Evolutionary conservation across 257 asterid genomes (phyloP), one percentile per base, ranked within the genome.

Genomic region (Fraxinus americana): DNA sequence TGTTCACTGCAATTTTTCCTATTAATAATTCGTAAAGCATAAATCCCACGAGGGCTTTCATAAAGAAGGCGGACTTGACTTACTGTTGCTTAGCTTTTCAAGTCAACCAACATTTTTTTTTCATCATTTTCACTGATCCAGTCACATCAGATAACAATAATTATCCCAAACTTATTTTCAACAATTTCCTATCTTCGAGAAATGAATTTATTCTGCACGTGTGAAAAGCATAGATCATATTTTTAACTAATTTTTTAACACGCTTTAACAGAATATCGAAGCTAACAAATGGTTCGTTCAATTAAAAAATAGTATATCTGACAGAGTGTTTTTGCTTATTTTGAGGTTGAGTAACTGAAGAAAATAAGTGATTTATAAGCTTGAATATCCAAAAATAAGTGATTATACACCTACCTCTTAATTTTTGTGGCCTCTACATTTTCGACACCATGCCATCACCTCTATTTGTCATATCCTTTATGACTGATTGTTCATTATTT

Each of bases 401-500:
- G 32, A 82, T 84, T 73, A 82, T 80, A 84, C 73, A 80, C 77
- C 85, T 83, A 85, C 80, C 85, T 82, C 80, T 86, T 85, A 85
- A 70, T 19, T 69, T 78, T 82, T 80, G 77, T 80, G 67, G 83
- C 80, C 85, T 80, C 82, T 80, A 72, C 75, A 19, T 13, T 81
- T 45, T 59, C 19, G 57, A 12, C 68, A 66, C 77, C 75, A 65
- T 67, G 61, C 75, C 77, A 80, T 75, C 83, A 23, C 50, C 74
- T 39, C n/a, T 70, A 32, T 70, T 34, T 77, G 38, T 52, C n/a
- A 25, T 32, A 35, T 13, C 73, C 79, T 63, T 17, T n/a, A 29
- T 74, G 34, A 21, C 7, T 67, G 29, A 48, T 52, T 41, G 25
- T 29, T 70, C 77, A 16, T 16, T 41, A 29, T 70, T 13, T 25